A percentile compares a stretch with the other conserved stretches of the same genome.
phyloP scores from a whole-genome alignment of 1,284 basidiomycete genomes.

The Xerocomus nothofagi region DNA sequence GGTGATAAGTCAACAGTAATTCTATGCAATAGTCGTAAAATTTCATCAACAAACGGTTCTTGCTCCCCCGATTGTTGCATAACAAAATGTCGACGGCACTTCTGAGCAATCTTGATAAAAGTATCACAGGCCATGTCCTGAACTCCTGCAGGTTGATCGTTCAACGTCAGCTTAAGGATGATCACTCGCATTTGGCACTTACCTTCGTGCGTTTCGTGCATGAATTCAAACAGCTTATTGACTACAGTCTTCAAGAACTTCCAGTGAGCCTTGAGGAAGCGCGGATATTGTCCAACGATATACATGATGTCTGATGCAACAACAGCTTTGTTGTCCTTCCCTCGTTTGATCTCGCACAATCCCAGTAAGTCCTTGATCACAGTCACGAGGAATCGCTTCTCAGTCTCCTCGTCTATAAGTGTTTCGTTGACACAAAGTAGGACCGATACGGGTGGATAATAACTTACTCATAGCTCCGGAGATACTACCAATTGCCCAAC shows the following conservation, averaged over 20 bases:
- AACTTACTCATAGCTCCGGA: constrained; percentile 97
- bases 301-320: constrained; percentile 99
- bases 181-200: constrained; percentile 8
- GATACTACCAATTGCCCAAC: constrained; percentile 99
- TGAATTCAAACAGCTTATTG: constrained; percentile 99
- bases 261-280: constrained; percentile 99
- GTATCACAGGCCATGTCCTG: constrained; percentile 99
- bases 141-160: constrained; percentile 63
- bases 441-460: not conserved
- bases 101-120: constrained; percentile 99
- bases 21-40: constrained; percentile 86
- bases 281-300: constrained; percentile 99
- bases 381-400: constrained; percentile 98
- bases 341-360: constrained; percentile 96
- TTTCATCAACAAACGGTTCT: constrained; percentile 99
- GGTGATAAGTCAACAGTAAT: constrained; percentile 96
- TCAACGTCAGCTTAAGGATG: constrained; percentile 7
- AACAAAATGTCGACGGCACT: constrained; percentile 97
- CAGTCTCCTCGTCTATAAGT: constrained; percentile 87
- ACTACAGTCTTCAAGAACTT: constrained; percentile 99
- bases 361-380: constrained; percentile 99
- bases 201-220: constrained; percentile 99
- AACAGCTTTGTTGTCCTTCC: constrained; percentile 99
- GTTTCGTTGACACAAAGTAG: constrained; percentile 3
- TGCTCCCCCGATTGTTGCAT: constrained; percentile 98